Percentiles rank a stretch among this genome's conserved stretches.
phyloP scores from a whole-genome alignment of 257 asterid genomes.

The Capsicum chinense region DNA sequence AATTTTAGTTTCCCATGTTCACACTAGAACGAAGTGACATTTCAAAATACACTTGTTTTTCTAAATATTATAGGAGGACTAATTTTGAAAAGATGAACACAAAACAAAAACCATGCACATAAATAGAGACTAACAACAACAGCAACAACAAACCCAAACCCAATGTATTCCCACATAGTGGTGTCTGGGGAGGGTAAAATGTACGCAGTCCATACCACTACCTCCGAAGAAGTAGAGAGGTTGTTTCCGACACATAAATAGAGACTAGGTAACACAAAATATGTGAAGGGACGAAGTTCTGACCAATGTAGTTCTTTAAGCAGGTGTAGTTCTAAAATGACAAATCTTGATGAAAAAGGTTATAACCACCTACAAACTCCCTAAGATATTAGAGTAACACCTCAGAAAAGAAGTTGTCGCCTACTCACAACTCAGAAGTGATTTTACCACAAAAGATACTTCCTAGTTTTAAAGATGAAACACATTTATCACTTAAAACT shows the following conservation, averaged over 20 bases:
- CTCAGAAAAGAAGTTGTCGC: not conserved
- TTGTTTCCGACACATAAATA: not conserved
- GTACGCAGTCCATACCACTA: too few relatives aligned
- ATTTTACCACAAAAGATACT: not conserved
- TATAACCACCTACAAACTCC: not conserved
- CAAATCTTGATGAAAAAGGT: not conserved
- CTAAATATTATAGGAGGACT: not conserved
- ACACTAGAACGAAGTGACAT: not conserved
- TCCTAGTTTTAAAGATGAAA: not conserved
- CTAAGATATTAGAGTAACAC: not conserved
- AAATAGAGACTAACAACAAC: not conserved
- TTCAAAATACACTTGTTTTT: not conserved
- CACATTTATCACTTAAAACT: not conserved
- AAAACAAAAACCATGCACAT: not conserved
- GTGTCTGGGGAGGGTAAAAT: too few relatives aligned
- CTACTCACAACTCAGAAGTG: not conserved
- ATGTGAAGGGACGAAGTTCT: not conserved
- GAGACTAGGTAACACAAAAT: not conserved
- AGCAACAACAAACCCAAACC: too few relatives aligned
- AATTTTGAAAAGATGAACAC: not conserved
- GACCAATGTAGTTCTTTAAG: conserved; percentile 26
- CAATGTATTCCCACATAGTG: too few relatives aligned
- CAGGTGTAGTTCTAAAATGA: not conserved
- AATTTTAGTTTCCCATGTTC: not conserved
- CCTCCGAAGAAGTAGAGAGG: too few relatives aligned